Percentiles rank a stretch among this genome's conserved stretches.
Conservation (phyloP, 495 filamentous ascomycete species). For the Jackrogersella minutella region DNA sequence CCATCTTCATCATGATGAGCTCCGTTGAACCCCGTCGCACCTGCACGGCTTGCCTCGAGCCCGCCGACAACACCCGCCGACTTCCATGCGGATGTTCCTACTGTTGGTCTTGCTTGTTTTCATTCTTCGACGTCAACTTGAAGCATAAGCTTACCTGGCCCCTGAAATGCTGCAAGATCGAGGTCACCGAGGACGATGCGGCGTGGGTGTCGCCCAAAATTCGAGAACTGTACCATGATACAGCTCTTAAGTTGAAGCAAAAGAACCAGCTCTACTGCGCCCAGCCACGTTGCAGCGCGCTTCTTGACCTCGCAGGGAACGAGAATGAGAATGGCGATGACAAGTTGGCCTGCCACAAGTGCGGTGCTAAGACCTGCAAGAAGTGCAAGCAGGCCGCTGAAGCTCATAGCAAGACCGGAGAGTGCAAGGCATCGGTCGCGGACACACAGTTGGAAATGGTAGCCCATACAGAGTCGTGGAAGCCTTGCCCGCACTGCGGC, state of each 20-base stretch:
- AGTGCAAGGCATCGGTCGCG: not conserved
- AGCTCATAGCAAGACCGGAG: not conserved
- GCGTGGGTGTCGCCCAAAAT: not conserved
- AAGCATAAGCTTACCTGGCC: not conserved
- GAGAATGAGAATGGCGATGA: too few relatives aligned
- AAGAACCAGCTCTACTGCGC: conserved; percentile 6
- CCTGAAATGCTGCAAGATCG: not conserved
- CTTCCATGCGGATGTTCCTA: conserved; percentile 8
- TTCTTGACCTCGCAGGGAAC: too few relatives aligned
- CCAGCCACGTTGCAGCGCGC: conserved; percentile 6
- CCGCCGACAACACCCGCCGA: not conserved
- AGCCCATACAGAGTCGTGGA: not conserved
- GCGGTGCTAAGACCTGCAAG: conserved; percentile 8
- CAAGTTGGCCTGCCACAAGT: conserved; percentile 19
- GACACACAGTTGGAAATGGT: not conserved
- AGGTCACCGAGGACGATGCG: not conserved
- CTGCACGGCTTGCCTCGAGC: not conserved
- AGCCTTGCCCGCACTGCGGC: conserved; percentile 9
- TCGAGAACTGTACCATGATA: not conserved
- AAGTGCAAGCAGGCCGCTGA: conserved; percentile 10
- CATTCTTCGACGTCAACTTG: not conserved
- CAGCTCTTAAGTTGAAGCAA: not conserved
- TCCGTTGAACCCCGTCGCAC: too few relatives aligned
- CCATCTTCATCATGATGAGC: too few relatives aligned
- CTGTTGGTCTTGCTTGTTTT: conserved; percentile 4